Conservation (phyloP, 148 eudicot genomes). For the Pouteria glomerata region DNA sequence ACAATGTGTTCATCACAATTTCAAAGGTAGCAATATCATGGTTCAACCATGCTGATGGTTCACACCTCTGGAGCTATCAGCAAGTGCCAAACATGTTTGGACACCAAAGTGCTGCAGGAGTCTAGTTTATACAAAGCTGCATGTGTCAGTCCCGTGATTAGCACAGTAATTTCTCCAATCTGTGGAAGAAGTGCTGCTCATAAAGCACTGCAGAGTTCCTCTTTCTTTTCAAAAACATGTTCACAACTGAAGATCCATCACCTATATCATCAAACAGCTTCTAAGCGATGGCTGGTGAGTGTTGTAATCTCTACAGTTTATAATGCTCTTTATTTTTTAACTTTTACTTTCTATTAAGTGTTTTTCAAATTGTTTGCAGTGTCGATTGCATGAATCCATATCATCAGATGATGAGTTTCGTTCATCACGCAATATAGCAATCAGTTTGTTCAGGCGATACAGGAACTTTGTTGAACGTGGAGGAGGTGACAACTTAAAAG, state of each 20-base stretch:
- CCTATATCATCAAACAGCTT: constrained; percentile 39
- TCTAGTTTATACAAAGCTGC: constrained; percentile 28
- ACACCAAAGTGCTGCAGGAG: constrained; percentile 31
- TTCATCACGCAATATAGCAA: constrained; percentile 92
- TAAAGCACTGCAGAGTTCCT: constrained; percentile 32
- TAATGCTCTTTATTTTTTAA: not conserved
- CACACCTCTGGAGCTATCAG: constrained; percentile 36
- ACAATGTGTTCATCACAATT: not conserved
- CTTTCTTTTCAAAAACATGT: constrained; percentile 37
- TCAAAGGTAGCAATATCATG: constrained; percentile 43
- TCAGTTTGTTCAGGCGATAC: constrained; percentile 81
- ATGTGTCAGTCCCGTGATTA: constrained; percentile 26
- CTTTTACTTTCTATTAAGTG: not conserved
- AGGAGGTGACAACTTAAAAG: constrained; percentile 86
- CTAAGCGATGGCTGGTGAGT: constrained; percentile 71
- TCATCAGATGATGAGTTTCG: constrained; percentile 84
- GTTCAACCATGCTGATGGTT: constrained; percentile 59
- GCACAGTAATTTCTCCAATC: constrained; percentile 18
- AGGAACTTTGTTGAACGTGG: constrained; percentile 77
- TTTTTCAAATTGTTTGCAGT: constrained; percentile 33
- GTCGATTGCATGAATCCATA: constrained; percentile 50
- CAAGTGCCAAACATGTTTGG: constrained; percentile 31
- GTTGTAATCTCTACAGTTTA: not conserved
- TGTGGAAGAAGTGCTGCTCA: constrained; percentile 25
- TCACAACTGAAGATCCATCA: constrained; percentile 30